A percentile compares a stretch with the other conserved stretches of the same genome.
phyloP scores from a whole-genome alignment of 768 basidiomycete genomes.

The Chalciporus piperatus region DNA sequence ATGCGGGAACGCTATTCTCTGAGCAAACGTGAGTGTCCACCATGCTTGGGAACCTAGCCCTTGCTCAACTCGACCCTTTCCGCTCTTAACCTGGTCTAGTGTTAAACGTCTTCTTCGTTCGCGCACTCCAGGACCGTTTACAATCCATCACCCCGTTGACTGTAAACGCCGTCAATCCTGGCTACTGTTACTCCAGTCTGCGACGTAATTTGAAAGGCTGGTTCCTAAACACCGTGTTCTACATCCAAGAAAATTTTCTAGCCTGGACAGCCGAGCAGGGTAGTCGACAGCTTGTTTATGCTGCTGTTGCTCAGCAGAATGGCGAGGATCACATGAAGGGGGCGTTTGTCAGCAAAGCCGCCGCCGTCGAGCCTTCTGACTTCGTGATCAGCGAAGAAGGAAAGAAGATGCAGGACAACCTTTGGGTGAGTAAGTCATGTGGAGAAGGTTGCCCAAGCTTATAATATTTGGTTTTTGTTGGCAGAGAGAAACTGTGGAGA shows the following conservation, averaged over 20 bases:
- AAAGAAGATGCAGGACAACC: conserved; percentile 22
- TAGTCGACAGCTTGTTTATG: conserved; percentile 34
- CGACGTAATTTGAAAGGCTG: conserved; percentile 1
- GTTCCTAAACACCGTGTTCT: not conserved
- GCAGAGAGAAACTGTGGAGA: conserved; percentile 22
- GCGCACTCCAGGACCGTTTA: conserved; percentile 23
- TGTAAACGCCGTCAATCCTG: conserved; percentile 28
- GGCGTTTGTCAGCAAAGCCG: conserved; percentile 11
- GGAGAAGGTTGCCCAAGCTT: too few species aligned
- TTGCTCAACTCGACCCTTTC: not conserved
- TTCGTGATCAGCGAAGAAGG: conserved; percentile 33
- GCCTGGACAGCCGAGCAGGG: conserved; percentile 31
- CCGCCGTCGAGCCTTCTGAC: conserved; percentile 13
- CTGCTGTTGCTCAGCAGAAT: conserved; percentile 24
- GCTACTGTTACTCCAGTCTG: conserved; percentile 30
- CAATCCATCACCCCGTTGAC: conserved; percentile 21
- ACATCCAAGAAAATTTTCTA: conserved; percentile 10
- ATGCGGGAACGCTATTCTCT: conserved; percentile 21
- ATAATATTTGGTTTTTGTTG: not conserved
- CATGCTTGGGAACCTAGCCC: not conserved
- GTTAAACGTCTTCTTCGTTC: conserved; percentile 30
- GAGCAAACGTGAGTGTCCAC: conserved; percentile 25
- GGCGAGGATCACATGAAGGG: conserved; percentile 23
- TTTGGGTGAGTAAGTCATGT: conserved; percentile 31
- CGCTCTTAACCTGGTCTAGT: conserved; percentile 12